Percentiles rank a stretch among this genome's conserved stretches.
Evolutionary conservation across 2,329 filamentous ascomycete species (phyloP).

Genomic region (Verticillium longisporum): DNA sequence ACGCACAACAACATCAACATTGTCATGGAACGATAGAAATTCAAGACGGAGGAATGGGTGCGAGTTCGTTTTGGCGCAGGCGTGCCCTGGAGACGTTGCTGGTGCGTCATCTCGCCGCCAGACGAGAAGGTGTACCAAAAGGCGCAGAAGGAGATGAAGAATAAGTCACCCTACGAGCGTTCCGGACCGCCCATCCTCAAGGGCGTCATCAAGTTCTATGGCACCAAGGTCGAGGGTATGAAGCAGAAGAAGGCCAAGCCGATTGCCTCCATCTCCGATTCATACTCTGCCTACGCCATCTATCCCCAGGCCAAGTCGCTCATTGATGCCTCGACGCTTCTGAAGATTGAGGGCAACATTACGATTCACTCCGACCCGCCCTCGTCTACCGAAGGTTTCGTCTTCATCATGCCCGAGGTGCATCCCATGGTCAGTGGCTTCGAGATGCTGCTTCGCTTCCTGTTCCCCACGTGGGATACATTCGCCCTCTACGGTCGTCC

Average conservation of each 20-base stretch:
- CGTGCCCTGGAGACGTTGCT: constrained; percentile 92
- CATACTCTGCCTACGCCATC: constrained; percentile 88
- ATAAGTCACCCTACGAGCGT: constrained; percentile 76
- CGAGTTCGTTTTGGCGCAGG: constrained; percentile 92
- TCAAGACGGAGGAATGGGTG: constrained; percentile 86
- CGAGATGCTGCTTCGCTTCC: constrained; percentile 86
- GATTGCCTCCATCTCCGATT: constrained; percentile 85
- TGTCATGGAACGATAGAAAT: constrained; percentile 75
- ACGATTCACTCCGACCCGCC: constrained; percentile 77
- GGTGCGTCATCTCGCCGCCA: constrained; percentile 89
- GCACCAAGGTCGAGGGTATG: constrained; percentile 65
- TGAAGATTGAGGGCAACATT: constrained; percentile 90
- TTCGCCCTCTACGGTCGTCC: constrained; percentile 90
- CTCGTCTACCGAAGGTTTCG: constrained; percentile 80
- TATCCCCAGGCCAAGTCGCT: constrained; percentile 92
- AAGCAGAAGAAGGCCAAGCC: constrained; percentile 87
- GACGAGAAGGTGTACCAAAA: constrained; percentile 89
- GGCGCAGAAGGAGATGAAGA: constrained; percentile 75
- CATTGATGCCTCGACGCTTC: constrained; percentile 87
- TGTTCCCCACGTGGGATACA: constrained; percentile 91
- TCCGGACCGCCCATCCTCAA: constrained; percentile 61
- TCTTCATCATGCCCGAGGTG: constrained; percentile 95
- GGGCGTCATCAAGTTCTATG: constrained; percentile 92
- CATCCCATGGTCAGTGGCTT: constrained; percentile 90
- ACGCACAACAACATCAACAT: constrained; percentile 79